Conservation (phyloP, 345 rosid genomes). For the Salix arbutifolia region DNA sequence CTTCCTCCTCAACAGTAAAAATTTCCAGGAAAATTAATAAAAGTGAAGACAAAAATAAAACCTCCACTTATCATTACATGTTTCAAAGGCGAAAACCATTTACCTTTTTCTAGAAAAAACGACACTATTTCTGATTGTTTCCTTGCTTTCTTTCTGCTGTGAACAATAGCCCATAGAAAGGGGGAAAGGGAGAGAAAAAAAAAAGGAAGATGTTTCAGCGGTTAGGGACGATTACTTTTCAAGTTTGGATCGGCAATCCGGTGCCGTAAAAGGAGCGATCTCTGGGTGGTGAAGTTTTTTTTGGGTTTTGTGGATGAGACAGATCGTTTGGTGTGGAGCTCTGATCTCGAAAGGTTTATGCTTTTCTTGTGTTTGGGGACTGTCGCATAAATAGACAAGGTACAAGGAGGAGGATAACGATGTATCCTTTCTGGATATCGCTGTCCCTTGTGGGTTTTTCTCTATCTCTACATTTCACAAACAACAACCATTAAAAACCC, state of each 20-base stretch:
- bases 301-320: slow-evolving; percentile 18
- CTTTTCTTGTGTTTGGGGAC: slow-evolving; percentile 54
- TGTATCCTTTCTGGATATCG: slow-evolving; percentile 34
- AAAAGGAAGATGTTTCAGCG: slow-evolving; percentile 30
- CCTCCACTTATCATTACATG: slow-evolving; percentile 1
- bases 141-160: neutral
- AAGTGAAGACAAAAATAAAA: too few relatives aligned
- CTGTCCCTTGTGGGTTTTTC: slow-evolving; percentile 38
- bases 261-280: slow-evolving; percentile 17
- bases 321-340: slow-evolving; percentile 55
- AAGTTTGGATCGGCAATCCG: slow-evolving; percentile 21
- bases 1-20: neutral
- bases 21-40: neutral
- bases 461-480: slow-evolving; percentile 24
- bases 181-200: neutral
- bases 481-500: slow-evolving; percentile 5
- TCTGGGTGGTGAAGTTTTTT: slow-evolving; percentile 13
- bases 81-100: neutral
- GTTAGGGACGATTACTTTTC: slow-evolving; percentile 21
- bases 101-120: slow-evolving; percentile 1
- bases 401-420: slow-evolving; percentile 32
- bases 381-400: slow-evolving; percentile 40
- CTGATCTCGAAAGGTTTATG: slow-evolving; percentile 59
- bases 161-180: neutral
- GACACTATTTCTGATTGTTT: neutral